Evolutionary conservation across 768 basidiomycete genomes (phyloP), one percentile per base, ranked within the genome.

Genomic region (Mycena galericulata): DNA sequence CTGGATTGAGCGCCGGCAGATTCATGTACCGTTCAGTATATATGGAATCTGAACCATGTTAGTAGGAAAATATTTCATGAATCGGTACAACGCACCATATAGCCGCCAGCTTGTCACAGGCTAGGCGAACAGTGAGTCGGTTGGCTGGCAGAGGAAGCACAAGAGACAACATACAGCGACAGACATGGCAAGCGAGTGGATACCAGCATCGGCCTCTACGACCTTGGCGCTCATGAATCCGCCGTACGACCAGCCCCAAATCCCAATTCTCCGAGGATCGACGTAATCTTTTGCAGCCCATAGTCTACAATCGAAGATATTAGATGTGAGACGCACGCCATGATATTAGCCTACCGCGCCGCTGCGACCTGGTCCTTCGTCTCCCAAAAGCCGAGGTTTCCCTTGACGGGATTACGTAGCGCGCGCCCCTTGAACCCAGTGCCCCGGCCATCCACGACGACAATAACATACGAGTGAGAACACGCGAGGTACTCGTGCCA

Each of bases 171-270:
- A 76, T 73, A 95, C 94, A 62, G 96, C 96, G 36, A 98, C 90
- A 4, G 95, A 87, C 87, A 97, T 98, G 8, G 94, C 95, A 50
- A 99, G 83, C 4, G 92, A 91, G 80, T 99, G 96, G 17, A 98
- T 88, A 7, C 92, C 92, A 18, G 94, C 96, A 76, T 94, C 86
- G 6, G 94, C 92, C 81, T 99, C 98, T 15, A 94, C 88, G 5
- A 97, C 90, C 77, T 99, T 99, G 65, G 92, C 89, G 62, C 93
- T 92, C 92, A 99, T 94, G 80, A 95, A 99, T 0, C 98, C 97
- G 12, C 97, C 97, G 74, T 96, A 98, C 11, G 94, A 96, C 97
- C 98, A 99, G 46, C 98, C 98, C 97, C 97, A 98, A 56, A 99
- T 92, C 0, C 97, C 98, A 51, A 99, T 93, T 49, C 96, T 85